Base-by-base conservation (phyloP, 208 protist species). In the Novymonas esmeraldas region DNA sequence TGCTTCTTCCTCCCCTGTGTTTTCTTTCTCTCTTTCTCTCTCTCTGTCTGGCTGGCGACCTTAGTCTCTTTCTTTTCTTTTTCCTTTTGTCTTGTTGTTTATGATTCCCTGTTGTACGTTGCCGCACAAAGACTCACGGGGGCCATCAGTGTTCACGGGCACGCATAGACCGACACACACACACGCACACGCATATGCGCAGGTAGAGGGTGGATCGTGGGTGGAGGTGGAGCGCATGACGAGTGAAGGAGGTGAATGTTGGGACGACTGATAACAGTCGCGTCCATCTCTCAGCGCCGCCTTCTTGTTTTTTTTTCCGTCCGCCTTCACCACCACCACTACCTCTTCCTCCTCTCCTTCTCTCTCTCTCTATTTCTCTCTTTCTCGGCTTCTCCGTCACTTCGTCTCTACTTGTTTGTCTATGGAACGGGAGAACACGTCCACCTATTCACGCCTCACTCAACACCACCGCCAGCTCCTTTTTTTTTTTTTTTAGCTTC, bases 331-430 rank as follows among this genome's bases (percentile, higher is more conserved):
- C n/a, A 2, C 10, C 45, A 50, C 7, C 22, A 39, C 1, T 5
- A 31, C 29, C 20, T 2, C 31, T 0, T 3, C 29, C 5, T 13
- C 28, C 10, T 20, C 7, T 26, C 18, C 11, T 22, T 45, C 58
- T 57, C 28, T 39, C 26, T 55, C 24, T 63, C 34, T 63, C 55
- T 46, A 13, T 29, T 54, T n/a, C 36, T 34, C 22, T 56, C 31
- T 22, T 56, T 65, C 51, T 7, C 26, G 7, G 6, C 20, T 20
- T 63, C 14, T 63, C 44, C 20, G 6, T 3, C 22, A 20, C 2
- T 36, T n/a, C n/a, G 36, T 33, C 44, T 29, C 36, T 63, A 4
- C 28, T 14, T 44, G 20, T 44, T 13, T 33, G 44, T 63, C 44
- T 14, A 50, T 44, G 39, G 11, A 29, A 29, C 26, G 9, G 10